Evolutionary conservation across 371 early-diverging fungal genomes (phyloP).

Genomic region (Globomyces sp.): DNA sequence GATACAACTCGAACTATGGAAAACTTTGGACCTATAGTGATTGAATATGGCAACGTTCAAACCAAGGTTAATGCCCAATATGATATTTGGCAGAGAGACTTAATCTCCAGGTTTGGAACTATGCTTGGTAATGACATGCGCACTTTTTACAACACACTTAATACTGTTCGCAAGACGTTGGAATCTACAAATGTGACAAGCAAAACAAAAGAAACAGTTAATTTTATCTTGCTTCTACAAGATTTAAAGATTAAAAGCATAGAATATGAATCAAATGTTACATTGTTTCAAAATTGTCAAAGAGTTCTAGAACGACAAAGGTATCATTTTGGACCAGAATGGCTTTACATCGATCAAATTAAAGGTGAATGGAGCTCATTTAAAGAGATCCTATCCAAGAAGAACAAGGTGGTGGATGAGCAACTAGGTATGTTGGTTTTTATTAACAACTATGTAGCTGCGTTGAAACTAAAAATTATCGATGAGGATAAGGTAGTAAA

Average conservation of each 20-base stretch:
- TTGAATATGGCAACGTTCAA: conserved; percentile 97
- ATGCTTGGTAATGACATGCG: conserved; percentile 84
- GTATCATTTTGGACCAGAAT: conserved; percentile 90
- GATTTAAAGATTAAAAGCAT: conserved; percentile 85
- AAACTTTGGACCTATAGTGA: conserved; percentile 80
- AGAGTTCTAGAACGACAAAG: conserved; percentile 92
- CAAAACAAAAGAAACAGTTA: conserved; percentile 88
- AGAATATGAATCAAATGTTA: conserved; percentile 75
- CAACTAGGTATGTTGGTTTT: conserved; percentile 43
- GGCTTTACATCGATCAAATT: conserved; percentile 94
- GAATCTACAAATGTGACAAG: conserved; percentile 81
- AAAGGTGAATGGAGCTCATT: conserved; percentile 98
- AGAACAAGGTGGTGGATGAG: conserved; percentile 90
- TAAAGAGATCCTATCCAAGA: conserved; percentile 86
- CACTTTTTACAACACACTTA: conserved; percentile 72
- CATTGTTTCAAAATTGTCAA: conserved; percentile 87
- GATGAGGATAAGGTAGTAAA: conserved; percentile 86
- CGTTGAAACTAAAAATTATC: conserved; percentile 52
- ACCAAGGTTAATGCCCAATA: conserved; percentile 97
- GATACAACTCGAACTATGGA: conserved; percentile 92
- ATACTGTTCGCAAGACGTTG: conserved; percentile 79
- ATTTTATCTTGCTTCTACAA: conserved; percentile 95
- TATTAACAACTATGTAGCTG: conserved; percentile 39
- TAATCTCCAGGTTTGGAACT: conserved; percentile 86
- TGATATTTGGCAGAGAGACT: conserved; percentile 96